Evolutionary conservation across 306 rosid species (phyloP), one percentile per base, ranked within the genome.

Genomic region (Citrullus colocynthis): DNA sequence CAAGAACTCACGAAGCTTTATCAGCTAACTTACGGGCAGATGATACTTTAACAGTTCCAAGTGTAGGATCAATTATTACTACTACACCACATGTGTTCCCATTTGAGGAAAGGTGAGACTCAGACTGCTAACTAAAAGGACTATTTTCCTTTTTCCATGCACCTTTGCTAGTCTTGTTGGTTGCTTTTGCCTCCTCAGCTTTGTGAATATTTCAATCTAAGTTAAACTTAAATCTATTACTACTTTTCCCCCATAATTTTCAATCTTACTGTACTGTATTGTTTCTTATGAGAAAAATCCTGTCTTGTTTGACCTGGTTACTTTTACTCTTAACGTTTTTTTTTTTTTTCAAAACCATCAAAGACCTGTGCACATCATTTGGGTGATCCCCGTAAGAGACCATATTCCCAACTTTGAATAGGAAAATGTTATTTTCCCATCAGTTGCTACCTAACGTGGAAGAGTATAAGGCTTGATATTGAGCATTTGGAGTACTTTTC

Each of bases 71-170:
- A 78, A 88, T 89, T 78, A 89, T 92, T 82, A 92, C 97, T 54
- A 82, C 88, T 69, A 88, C 85, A 60, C 95, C 98, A 64, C 97
- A 95, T 72, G 89, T 90, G 55, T 95, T 89, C 88, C 98, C 98
- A 74, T 95, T 95, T 84, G 95, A 92, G 82, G 98, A 95, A 84
- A 90, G 98, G 97, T 90, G 86, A 70, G 81, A 71, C 61, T 89
- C 85, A 65, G 77, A 71, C 65, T 65, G 61, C 28, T 72, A 34
- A 71, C 64, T 74, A 65, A 72, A 76, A 78, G 49, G 71, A 72
- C 49, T 72, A 67, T 80, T n/a, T 57, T 30, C 15, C 42, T 73
- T 72, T 67, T 51, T 9, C 49, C 9, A 44, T 30, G 37, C 14
- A 34, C 52, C 49, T 36, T 75, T 75, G 52, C 59, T 55, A 37